phyloP scores from a whole-genome alignment of 2,329 filamentous ascomycete genomes.

The Colletotrichum sp. region DNA sequence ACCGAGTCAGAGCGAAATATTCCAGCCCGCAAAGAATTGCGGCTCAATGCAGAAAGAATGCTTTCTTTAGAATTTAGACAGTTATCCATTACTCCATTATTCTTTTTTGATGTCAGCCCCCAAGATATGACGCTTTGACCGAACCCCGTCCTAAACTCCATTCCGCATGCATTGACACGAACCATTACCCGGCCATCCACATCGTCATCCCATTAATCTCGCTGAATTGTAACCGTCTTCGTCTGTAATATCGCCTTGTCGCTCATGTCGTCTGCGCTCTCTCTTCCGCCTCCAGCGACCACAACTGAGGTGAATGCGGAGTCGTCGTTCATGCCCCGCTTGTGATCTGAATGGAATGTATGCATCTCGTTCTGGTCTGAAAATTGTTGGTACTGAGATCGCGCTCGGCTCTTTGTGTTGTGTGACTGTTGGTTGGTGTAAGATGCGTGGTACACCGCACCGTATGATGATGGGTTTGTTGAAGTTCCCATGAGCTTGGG shows the following conservation, averaged over 20 bases:
- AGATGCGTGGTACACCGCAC: neutral
- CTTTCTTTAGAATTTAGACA: neutral
- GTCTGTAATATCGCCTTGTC: conserved; percentile 31
- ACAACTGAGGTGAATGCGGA: conserved; percentile 11
- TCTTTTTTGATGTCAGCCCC: neutral
- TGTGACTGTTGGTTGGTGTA: neutral
- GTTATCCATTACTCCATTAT: neutral
- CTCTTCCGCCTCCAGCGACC: neutral
- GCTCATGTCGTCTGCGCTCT: conserved; percentile 24
- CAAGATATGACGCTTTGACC: neutral
- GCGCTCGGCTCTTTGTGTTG: neutral
- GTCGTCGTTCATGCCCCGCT: neutral
- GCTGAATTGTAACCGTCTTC: conserved; percentile 24
- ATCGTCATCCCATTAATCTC: neutral
- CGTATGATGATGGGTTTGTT: neutral
- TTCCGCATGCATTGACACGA: neutral
- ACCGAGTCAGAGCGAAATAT: neutral
- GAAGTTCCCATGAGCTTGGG: conserved; percentile 26
- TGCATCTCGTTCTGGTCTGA: conserved; percentile 5
- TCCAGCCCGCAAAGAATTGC: neutral
- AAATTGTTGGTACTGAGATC: conserved; percentile 3
- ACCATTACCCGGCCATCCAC: neutral
- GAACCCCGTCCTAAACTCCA: neutral
- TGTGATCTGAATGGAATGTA: neutral
- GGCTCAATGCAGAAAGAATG: neutral